Evolutionary conservation across 441 rosid species (phyloP), one percentile per base, ranked within the genome.

Genomic region (Pelargonium citronellum): DNA sequence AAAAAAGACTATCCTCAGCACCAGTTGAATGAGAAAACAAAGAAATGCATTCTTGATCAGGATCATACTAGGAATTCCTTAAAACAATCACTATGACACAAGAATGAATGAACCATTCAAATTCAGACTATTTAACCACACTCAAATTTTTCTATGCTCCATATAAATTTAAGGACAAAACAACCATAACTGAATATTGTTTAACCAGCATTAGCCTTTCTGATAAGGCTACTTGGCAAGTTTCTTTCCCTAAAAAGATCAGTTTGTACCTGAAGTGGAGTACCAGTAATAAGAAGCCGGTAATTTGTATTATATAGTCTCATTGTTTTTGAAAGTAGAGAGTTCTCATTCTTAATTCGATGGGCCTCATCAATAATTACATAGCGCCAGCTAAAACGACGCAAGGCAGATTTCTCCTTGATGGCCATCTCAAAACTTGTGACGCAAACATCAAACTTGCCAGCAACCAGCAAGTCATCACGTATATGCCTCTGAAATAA

Each of bases 391-490:
- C 97, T 95, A 78, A 95, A 95, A 39, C 97, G 95, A 44, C 96
- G 97, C 79, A 95, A 75, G 17, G 91, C 75, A 78, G 90, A 46
- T 83, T 95, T 95, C 87, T 95, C 99, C 80, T 95, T 95, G 73
- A 95, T 95, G 74, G 97, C 99, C 99, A 95, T 95, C 82, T 95
- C 99, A 86, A 95, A 95, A 81, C 99, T 95, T 39, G 99, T 92
- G 72, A 95, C 98, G 66, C 98, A 92, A 8, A 95, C 87, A 88
- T 95, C 96, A 83, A 95, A 95, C 86, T 95, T 95, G 67, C 99
- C 97, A 66, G 99, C 98, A 81, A 86, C 92, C 71, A 95, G 83
- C 67, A 95, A 77, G 37, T 92, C 89, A 22, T 95, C 98, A 4
- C 99, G 95, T 77, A 95, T 92, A 79, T 92, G 85, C 72, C 80